These are phyloP conservation scores for Rugonectria rugulosa DNA, from an alignment of 2,329 filamentous ascomycete genomes.

Conservation along the genomic window DNA sequence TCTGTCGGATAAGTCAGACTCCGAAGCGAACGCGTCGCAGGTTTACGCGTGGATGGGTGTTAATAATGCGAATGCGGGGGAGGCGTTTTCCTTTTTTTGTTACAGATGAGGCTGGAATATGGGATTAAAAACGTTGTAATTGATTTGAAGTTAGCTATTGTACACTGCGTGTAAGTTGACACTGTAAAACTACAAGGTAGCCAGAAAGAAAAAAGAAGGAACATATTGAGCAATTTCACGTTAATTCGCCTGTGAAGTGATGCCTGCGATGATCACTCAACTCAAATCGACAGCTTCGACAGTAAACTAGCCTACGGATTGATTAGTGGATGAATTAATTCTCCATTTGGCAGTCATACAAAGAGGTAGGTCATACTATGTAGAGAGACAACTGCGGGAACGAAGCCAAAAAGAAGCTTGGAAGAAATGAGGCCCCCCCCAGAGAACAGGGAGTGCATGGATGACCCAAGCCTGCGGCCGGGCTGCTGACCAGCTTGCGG, in stretches of 20 bases:
- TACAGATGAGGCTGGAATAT: conserved; percentile 12
- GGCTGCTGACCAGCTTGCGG: conserved; percentile 28
- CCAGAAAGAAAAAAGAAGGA: conserved; percentile 11
- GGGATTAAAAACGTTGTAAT: conserved; percentile 35
- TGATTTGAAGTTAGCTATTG: conserved; percentile 15
- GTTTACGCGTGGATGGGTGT: conserved; percentile 9
- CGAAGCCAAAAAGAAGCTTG: conserved; percentile 22
- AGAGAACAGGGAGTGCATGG: conserved; percentile 26
- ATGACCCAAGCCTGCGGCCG: conserved; percentile 26
- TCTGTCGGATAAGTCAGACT: conserved; percentile 10
- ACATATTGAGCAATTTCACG: conserved; percentile 22
- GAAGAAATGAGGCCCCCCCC: conserved; percentile 21
- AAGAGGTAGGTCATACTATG: conserved; percentile 16
- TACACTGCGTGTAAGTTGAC: conserved; percentile 23
- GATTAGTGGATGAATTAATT: conserved; percentile 21
- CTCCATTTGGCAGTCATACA: conserved; percentile 25
- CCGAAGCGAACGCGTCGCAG: conserved; percentile 17
- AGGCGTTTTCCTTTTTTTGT: conserved; percentile 32
- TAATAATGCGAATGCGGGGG: conserved; percentile 24
- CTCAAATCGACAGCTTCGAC: too few relatives aligned
- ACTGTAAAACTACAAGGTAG: conserved; percentile 28
- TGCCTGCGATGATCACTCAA: neutral
- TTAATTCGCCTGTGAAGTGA: neutral
- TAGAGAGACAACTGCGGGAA: too few relatives aligned
- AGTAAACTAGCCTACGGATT: too few relatives aligned